Percentiles rank a stretch among this genome's conserved stretches.
phyloP scores from a whole-genome alignment of 225 moss, liverwort and hornwort genomes.

The Pleurozium schreberi region DNA sequence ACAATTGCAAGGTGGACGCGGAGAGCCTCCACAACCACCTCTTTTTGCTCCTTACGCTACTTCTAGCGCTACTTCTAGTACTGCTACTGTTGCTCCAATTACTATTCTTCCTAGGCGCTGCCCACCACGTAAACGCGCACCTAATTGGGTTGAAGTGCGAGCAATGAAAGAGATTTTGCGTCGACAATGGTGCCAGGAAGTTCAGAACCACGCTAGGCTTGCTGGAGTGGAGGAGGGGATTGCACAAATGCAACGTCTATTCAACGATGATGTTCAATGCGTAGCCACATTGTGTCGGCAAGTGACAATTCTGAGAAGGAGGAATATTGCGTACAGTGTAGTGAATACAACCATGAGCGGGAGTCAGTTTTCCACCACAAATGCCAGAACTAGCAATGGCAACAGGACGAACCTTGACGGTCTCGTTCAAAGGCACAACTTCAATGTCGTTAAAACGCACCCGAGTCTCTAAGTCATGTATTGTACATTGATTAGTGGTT shows the following conservation, averaged over 20 bases:
- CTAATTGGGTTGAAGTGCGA: too few relatives aligned
- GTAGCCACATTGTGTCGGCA: background rate
- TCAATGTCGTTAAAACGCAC: background rate
- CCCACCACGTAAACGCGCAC: background rate
- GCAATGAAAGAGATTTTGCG: rapidly evolving
- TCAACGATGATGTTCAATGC: background rate
- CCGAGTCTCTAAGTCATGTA: too few relatives aligned
- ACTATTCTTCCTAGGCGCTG: background rate
- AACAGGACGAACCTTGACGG: too few relatives aligned
- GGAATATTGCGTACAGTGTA: background rate
- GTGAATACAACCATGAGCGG: background rate
- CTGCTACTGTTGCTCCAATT: too few relatives aligned
- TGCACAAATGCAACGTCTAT: too few relatives aligned
- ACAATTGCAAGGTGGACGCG: background rate
- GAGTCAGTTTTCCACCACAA: background rate
- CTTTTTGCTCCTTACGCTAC: too few relatives aligned
- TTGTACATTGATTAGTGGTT: too few relatives aligned
- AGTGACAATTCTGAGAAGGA: background rate
- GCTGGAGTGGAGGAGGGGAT: background rate
- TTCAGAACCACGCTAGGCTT: rapidly evolving
- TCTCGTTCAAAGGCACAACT: too few relatives aligned
- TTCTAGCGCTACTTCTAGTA: too few relatives aligned
- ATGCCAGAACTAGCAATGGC: background rate
- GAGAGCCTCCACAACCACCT: background rate
- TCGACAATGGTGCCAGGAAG: rapidly evolving